Evolutionary conservation across 2,329 filamentous ascomycete species (phyloP).

Genomic region (Fonsecaea erecta): DNA sequence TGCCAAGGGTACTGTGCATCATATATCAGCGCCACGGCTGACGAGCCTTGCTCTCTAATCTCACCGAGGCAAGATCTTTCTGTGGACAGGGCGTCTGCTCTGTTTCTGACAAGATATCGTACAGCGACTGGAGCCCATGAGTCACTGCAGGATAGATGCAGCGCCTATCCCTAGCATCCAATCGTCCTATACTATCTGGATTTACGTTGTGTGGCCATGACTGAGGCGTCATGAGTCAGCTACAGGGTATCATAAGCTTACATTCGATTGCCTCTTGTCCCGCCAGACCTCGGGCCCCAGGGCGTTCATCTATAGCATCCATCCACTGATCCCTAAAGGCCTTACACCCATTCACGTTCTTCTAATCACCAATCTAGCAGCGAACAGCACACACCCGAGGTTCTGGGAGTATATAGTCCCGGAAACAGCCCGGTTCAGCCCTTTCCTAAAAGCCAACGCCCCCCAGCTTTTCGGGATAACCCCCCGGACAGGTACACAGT

Average conservation of each 20-base stretch:
- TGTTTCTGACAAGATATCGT: neutral
- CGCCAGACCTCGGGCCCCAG: neutral
- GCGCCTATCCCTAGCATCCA: neutral
- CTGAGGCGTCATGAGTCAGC: neutral
- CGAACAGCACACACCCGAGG: neutral
- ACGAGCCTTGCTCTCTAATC: neutral
- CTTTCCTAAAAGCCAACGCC: neutral
- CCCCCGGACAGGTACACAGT: neutral
- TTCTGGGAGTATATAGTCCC: neutral
- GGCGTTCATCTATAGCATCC: neutral
- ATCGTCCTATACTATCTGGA: neutral
- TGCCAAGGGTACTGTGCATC: neutral
- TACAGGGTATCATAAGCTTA: neutral
- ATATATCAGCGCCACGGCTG: neutral
- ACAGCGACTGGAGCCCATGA: neutral
- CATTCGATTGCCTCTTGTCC: neutral
- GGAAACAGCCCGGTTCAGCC: neutral
- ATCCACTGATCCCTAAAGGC: neutral
- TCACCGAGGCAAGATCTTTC: neutral
- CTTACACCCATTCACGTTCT: neutral
- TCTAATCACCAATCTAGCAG: neutral
- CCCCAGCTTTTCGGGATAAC: constrained; percentile 1
- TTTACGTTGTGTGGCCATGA: neutral
- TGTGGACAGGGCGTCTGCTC: neutral
- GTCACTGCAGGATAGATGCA: neutral